These are phyloP conservation scores for Macrolepiota fuliginosa DNA, from an alignment of 768 basidiomycete genomes.

Conservation along the genomic window DNA sequence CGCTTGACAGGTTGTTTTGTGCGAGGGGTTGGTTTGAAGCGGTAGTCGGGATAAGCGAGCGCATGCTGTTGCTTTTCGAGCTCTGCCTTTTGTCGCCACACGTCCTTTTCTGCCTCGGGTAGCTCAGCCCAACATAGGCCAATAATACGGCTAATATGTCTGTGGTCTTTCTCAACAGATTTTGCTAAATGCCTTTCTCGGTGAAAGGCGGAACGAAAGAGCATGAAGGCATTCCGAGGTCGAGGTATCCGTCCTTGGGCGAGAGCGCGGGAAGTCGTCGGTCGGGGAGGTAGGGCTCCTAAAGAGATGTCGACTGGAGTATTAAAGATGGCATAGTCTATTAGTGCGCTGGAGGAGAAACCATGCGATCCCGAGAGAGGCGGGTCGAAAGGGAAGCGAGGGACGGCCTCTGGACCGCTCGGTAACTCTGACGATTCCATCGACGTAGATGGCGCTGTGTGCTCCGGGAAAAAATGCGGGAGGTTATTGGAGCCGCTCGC, in stretches of 20 bases:
- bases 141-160: slow-evolving; percentile 56
- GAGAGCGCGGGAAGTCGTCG: slow-evolving; percentile 17
- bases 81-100: slow-evolving; percentile 50
- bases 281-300: slow-evolving; percentile 17
- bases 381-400: slow-evolving; percentile 1
- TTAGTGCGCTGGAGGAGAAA: slow-evolving; percentile 1
- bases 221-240: slow-evolving; percentile 84
- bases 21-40: slow-evolving; percentile 46
- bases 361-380: background rate
- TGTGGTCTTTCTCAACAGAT: slow-evolving; percentile 53
- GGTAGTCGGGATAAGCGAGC: slow-evolving; percentile 50
- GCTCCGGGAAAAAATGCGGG: background rate
- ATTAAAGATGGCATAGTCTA: slow-evolving; percentile 10
- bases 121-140: slow-evolving; percentile 55
- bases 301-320: slow-evolving; percentile 12
- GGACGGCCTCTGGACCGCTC: background rate
- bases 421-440: slow-evolving; percentile 6
- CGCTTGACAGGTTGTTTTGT: slow-evolving; percentile 44
- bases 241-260: slow-evolving; percentile 59
- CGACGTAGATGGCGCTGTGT: background rate
- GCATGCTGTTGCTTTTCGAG: slow-evolving; percentile 50
- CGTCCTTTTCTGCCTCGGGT: slow-evolving; percentile 44
- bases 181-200: slow-evolving; percentile 45
- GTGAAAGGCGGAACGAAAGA: slow-evolving; percentile 61
- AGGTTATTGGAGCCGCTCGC: background rate